Percentiles rank a stretch among this genome's conserved stretches.
phyloP scores from a whole-genome alignment of 176 grass and related monocot species.

The Puya raimondii region DNA sequence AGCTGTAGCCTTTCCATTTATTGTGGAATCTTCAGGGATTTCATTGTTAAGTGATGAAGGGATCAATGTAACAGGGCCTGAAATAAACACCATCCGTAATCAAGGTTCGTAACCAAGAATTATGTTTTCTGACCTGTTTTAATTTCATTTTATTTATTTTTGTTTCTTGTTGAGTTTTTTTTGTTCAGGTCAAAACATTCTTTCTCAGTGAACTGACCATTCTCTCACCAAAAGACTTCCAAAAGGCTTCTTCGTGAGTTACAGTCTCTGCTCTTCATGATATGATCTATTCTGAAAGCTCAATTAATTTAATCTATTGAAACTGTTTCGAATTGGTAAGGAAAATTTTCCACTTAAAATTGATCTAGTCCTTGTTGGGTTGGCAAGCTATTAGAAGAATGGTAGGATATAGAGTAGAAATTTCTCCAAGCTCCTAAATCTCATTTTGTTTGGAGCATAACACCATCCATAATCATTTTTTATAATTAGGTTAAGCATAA shows the following conservation, averaged over 20 bases:
- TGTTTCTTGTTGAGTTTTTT: conserved; percentile 2
- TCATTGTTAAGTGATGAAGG: conserved; percentile 54
- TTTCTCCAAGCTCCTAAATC: too few species aligned
- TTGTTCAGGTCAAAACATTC: conserved; percentile 55
- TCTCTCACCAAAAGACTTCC: background rate
- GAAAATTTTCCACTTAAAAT: background rate
- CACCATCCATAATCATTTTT: background rate
- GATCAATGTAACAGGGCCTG: conserved; percentile 47
- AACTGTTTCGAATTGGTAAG: background rate
- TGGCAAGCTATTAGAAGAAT: background rate
- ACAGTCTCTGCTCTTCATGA: background rate
- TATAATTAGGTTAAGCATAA: background rate
- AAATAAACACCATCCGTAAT: conserved; percentile 63
- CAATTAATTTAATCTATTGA: background rate
- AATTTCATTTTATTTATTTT: conserved; percentile 16
- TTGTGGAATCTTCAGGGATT: conserved; percentile 69
- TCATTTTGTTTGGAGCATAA: background rate
- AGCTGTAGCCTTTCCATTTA: conserved; percentile 72
- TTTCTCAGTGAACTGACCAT: conserved; percentile 24
- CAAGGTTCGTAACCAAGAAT: conserved; percentile 39
- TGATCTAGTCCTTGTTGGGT: background rate
- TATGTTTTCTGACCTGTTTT: conserved; percentile 9
- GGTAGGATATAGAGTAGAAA: background rate
- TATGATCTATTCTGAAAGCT: background rate
- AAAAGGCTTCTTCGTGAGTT: background rate